These are phyloP conservation scores for Sporobolus alterniflorus DNA, from an alignment of 202 grass and related monocot species.

Conservation along the genomic window DNA sequence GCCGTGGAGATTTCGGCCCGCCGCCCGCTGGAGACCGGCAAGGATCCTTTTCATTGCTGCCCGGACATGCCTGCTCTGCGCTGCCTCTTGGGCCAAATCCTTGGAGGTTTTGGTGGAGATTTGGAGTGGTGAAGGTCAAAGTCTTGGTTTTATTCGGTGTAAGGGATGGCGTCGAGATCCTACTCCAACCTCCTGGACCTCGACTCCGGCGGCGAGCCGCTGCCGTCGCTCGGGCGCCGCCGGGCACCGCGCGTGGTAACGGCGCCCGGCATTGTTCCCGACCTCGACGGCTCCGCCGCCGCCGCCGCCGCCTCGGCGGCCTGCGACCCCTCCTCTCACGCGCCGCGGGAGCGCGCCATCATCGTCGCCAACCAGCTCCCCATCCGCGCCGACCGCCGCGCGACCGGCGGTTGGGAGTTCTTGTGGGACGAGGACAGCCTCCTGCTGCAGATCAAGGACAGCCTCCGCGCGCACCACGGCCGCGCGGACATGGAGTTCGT, in stretches of 20 bases:
- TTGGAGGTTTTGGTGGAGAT: neutral
- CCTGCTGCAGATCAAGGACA: constrained; percentile 82
- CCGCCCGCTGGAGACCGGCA: neutral
- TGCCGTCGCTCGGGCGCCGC: constrained; percentile 58
- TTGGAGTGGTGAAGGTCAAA: constrained; percentile 14
- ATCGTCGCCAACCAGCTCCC: constrained; percentile 97
- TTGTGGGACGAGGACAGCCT: constrained; percentile 86
- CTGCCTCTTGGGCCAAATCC: neutral
- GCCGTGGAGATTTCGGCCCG: constrained; percentile 7
- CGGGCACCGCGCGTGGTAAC: constrained; percentile 79
- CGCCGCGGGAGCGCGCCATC: constrained; percentile 71
- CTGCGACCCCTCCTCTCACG: constrained; percentile 54
- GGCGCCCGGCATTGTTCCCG: constrained; percentile 77
- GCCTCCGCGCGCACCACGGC: constrained; percentile 55
- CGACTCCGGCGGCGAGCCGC: constrained; percentile 51
- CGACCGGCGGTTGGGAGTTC: constrained; percentile 52
- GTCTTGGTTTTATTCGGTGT: neutral
- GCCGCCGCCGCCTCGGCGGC: constrained; percentile 45
- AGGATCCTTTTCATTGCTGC: constrained; percentile 42
- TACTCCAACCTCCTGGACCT: constrained; percentile 91
- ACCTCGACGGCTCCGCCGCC: constrained; percentile 70
- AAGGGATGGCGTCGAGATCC: constrained; percentile 81
- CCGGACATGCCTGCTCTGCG: constrained; percentile 31
- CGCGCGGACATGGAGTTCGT: constrained; percentile 75
- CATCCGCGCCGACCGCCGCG: constrained; percentile 49